Evolutionary conservation across 169 alveolate species (phyloP).

Genomic region (Plasmodium berghei): DNA sequence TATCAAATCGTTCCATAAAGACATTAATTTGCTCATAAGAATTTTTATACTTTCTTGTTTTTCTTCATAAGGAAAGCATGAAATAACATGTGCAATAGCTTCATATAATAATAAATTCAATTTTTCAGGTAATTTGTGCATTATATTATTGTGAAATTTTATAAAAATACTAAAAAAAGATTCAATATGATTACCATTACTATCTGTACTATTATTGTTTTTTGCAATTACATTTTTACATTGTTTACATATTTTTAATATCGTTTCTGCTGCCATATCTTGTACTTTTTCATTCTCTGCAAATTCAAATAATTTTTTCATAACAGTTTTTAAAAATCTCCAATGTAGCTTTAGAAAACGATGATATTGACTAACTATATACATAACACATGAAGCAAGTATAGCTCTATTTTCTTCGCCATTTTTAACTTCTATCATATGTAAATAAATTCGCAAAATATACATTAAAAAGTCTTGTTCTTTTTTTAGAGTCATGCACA

Average conservation of each 20-base stretch:
- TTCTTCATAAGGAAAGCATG: constrained; percentile 73
- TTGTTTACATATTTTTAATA: constrained; percentile 94
- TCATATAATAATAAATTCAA: constrained; percentile 43
- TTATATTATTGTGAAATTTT: constrained; percentile 57
- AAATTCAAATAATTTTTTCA: constrained; percentile 98
- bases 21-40: constrained; percentile 68
- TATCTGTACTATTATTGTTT: constrained; percentile 84
- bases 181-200: not conserved
- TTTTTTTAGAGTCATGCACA: constrained; percentile 94
- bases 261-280: constrained; percentile 99
- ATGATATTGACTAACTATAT: constrained; percentile 99
- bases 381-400: constrained; percentile 97
- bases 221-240: constrained; percentile 90
- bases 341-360: constrained; percentile 97
- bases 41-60: constrained; percentile 74
- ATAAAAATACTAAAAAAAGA: constrained; percentile 78
- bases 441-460: constrained; percentile 94
- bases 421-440: constrained; percentile 96
- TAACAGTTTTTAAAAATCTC: constrained; percentile 98
- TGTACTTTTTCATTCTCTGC: constrained; percentile 99
- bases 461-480: constrained; percentile 96
- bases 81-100: constrained; percentile 75
- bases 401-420: constrained; percentile 99
- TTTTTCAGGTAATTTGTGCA: constrained; percentile 70
- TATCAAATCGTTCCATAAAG: constrained; percentile 52